Percentiles rank a stretch among this genome's conserved stretches.
Evolutionary conservation across 2,329 filamentous ascomycete genomes (phyloP).

Genomic region (Allantophomopsis lycopodina): DNA sequence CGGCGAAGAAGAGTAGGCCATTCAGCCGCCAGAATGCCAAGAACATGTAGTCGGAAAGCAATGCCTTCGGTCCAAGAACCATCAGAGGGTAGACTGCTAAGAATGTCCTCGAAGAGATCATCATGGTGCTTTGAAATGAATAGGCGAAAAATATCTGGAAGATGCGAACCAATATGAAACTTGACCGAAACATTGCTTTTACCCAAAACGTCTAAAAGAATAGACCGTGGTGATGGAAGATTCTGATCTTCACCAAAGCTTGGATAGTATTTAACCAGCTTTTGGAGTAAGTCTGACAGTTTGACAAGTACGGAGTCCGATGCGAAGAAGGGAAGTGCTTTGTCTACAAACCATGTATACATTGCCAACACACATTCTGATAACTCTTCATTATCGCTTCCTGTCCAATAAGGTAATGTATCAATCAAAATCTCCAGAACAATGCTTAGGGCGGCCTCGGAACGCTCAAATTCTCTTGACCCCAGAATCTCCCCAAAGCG

Average conservation of each 20-base stretch:
- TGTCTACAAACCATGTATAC: conserved; percentile 64
- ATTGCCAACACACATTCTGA: conserved; percentile 57
- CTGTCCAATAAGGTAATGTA: conserved; percentile 12
- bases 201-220: conserved; percentile 59
- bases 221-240: conserved; percentile 42
- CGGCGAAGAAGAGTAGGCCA: conserved; percentile 81
- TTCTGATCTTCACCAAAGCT: conserved; percentile 40
- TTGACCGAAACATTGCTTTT: conserved; percentile 58
- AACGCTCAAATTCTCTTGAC: conserved; percentile 51
- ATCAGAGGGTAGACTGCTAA: conserved; percentile 66
- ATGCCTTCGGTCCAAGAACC: conserved; percentile 66
- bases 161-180: conserved; percentile 53
- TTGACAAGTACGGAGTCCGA: conserved; percentile 56
- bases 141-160: conserved; percentile 65
- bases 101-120: conserved; percentile 69
- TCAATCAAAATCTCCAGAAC: conserved; percentile 56
- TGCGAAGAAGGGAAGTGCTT: conserved; percentile 38
- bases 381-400: conserved; percentile 26
- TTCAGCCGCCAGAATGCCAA: conserved; percentile 62
- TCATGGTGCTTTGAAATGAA: conserved; percentile 79
- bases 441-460: conserved; percentile 56
- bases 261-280: conserved; percentile 51
- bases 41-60: conserved; percentile 63
- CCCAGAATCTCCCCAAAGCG: conserved; percentile 36
- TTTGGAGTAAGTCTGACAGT: conserved; percentile 55